These are phyloP conservation scores for Garcia nutans DNA, from an alignment of 345 rosid species.

Conservation along the genomic window DNA sequence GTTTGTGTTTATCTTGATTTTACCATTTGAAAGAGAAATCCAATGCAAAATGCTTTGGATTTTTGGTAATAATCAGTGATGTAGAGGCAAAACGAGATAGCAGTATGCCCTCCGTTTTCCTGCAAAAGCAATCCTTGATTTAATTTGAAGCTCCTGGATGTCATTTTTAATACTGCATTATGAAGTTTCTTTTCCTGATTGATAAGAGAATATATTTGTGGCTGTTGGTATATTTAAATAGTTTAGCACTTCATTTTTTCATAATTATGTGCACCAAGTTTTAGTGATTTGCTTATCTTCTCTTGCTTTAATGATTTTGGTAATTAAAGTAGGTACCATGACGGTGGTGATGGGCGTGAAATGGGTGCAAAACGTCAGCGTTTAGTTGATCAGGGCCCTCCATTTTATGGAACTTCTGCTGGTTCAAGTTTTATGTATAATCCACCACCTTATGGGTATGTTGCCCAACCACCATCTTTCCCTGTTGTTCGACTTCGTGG, in stretches of 20 bases:
- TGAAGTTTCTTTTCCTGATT: not conserved
- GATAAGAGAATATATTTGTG: not conserved
- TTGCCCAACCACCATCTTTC: conserved; percentile 72
- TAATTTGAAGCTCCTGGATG: not conserved
- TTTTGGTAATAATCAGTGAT: too few relatives aligned
- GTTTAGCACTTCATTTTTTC: not conserved
- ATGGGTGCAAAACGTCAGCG: conserved; percentile 91
- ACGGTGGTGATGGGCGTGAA: conserved; percentile 74
- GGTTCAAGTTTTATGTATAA: conserved; percentile 72
- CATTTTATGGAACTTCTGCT: conserved; percentile 72
- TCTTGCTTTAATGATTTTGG: conserved; percentile 7
- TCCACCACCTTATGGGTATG: conserved; percentile 50
- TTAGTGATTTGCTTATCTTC: not conserved
- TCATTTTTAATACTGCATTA: not conserved
- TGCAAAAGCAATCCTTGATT: not conserved
- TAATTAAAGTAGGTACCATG: conserved; percentile 28
- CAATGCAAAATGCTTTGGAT: too few relatives aligned
- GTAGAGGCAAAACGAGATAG: not conserved
- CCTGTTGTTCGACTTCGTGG: conserved; percentile 96
- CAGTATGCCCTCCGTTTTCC: not conserved
- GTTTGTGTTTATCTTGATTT: too few relatives aligned
- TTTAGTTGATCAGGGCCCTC: conserved; percentile 73
- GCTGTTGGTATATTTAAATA: not conserved
- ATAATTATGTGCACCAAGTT: not conserved
- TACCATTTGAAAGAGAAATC: too few relatives aligned